Base-by-base conservation (phyloP, 2,329 filamentous ascomycete genomes). In the Penicillium janthinellum region DNA sequence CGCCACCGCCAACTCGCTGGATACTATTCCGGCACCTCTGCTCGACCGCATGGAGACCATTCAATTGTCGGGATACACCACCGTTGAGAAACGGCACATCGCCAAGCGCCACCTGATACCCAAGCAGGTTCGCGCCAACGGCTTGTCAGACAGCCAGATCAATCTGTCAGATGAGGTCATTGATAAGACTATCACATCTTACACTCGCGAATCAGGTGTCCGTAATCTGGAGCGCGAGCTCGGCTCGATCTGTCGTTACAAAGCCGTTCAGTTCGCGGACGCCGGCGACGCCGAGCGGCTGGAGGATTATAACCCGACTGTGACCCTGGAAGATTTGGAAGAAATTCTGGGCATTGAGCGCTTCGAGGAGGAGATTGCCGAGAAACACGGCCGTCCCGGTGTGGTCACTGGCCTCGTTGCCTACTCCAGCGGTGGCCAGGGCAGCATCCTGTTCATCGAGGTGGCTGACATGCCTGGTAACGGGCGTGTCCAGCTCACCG, bases 31-130 rank as follows among this genome's bases (percentile, higher is more conserved):
- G 2, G 83, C 92, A n/a, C 93, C 95, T 17, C 82, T 99, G 2
- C 84, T 99, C 12, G 95, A 99, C 77, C 90, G 95, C 60, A 97
- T 99, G 94, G 95, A 99, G 79, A 96, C 89, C 6, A 96, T 99
- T 56, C 86, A 90, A 65, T 85, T 99, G 22, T 91, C 92, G 1
- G 95, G 95, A 66, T 99, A 99, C 80, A 99, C 95, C 0, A 97
- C 93, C 5, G 84, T 98, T 17, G 95, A 99, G 81, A 99, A 99
- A 81, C 87, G 92, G 58, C 92, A 97, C 75, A 99, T 99, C 73
- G 94, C 95, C 15, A 88, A 88, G 68, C 89, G 90, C 68, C 95
- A 99, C 76, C 83, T 99, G n/a, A 88, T 99, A 20, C 95, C 95
- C 12, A 99, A 98, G 80, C 95, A 99, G 75, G 89, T 98, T 70